These are phyloP conservation scores for Sporobolomyces roseus DNA, from an alignment of 768 basidiomycete genomes.

Conservation along the genomic window DNA sequence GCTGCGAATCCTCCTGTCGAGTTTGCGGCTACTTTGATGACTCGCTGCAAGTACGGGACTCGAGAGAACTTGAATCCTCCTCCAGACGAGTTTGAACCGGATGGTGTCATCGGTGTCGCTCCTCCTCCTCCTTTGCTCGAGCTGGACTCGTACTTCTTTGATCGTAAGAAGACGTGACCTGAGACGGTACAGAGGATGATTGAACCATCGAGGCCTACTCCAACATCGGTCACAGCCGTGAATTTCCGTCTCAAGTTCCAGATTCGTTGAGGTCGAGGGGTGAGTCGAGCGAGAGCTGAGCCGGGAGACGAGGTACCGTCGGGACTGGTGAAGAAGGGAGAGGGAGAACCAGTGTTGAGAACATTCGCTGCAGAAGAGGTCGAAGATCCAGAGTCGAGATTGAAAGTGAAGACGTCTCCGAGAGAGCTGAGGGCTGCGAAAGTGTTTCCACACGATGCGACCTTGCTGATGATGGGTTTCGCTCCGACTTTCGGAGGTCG, in stretches of 20 bases:
- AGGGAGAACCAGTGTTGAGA: neutral
- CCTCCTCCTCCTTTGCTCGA: conserved; percentile 1
- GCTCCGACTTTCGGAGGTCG: conserved; percentile 72
- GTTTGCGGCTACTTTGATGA: conserved; percentile 75
- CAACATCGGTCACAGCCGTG: conserved; percentile 81
- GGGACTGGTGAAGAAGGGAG: neutral
- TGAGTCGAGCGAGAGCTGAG: conserved; percentile 17
- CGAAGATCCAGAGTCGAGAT: conserved; percentile 49
- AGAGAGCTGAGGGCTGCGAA: conserved; percentile 78
- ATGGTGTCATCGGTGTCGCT: neutral
- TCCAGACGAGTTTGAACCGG: neutral
- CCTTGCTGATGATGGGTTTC: conserved; percentile 69
- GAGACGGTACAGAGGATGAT: conserved; percentile 90
- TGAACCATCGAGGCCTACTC: conserved; percentile 77
- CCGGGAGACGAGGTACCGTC: conserved; percentile 21
- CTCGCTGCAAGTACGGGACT: conserved; percentile 77
- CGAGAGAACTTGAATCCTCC: conserved; percentile 66
- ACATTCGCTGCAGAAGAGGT: conserved; percentile 5
- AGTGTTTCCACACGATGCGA: conserved; percentile 70
- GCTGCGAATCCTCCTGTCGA: conserved; percentile 84
- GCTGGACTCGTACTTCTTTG: conserved; percentile 54
- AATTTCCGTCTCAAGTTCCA: conserved; percentile 86
- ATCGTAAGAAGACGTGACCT: conserved; percentile 85
- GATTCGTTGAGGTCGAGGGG: conserved; percentile 70
- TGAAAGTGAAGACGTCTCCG: conserved; percentile 89